phyloP scores from a whole-genome alignment of 257 asterid species.

The Petunia axillaris region DNA sequence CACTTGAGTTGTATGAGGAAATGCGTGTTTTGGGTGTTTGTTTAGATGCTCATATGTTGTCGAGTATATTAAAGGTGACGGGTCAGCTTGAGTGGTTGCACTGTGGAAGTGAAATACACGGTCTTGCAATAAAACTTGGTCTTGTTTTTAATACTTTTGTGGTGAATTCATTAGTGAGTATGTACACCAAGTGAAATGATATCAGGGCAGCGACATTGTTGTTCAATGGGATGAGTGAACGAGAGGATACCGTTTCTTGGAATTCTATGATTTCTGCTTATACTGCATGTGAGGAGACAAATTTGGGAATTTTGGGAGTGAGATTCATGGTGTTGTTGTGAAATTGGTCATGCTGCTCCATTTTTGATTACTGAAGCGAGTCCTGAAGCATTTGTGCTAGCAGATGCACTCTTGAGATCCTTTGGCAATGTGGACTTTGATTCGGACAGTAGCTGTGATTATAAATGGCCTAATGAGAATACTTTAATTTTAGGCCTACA shows the following conservation, averaged over 20 bases:
- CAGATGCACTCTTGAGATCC: too few species aligned
- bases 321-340: too few species aligned
- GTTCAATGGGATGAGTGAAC: slow-evolving; percentile 44
- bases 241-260: slow-evolving; percentile 52
- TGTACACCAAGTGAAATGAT: slow-evolving; percentile 61
- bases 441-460: too few species aligned
- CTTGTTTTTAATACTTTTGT: slow-evolving; percentile 17
- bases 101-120: slow-evolving; percentile 68
- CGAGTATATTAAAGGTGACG: slow-evolving; percentile 62
- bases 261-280: too few species aligned
- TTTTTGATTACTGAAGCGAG: too few species aligned
- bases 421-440: too few species aligned
- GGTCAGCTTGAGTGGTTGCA: slow-evolving; percentile 43
- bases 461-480: too few species aligned
- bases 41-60: slow-evolving; percentile 60
- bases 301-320: too few species aligned
- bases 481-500: too few species aligned
- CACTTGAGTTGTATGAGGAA: slow-evolving; percentile 53
- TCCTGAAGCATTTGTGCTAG: too few species aligned
- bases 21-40: slow-evolving; percentile 53
- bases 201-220: slow-evolving; percentile 44
- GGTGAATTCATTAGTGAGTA: slow-evolving; percentile 59
- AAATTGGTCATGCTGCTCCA: too few species aligned
- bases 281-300: too few species aligned
- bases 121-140: slow-evolving; percentile 55